These are phyloP conservation scores for Knufia petricola DNA, from an alignment of 2,329 filamentous ascomycete genomes.

Conservation along the genomic window DNA sequence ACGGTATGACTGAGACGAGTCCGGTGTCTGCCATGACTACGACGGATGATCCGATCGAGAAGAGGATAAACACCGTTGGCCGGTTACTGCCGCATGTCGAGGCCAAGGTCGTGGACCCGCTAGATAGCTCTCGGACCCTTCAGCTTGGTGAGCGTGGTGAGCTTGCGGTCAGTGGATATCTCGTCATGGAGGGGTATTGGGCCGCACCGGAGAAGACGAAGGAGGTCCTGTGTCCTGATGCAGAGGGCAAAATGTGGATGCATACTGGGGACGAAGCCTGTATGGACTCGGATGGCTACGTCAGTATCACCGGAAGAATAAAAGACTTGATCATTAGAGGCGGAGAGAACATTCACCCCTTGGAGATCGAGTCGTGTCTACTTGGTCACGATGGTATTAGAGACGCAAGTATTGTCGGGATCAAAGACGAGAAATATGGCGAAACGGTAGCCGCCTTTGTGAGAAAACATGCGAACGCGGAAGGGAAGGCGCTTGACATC, in stretches of 20 bases:
- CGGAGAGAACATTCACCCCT: constrained; percentile 90
- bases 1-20: constrained; percentile 90
- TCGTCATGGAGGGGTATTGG: constrained; percentile 88
- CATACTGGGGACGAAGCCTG: constrained; percentile 80
- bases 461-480: constrained; percentile 38
- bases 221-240: constrained; percentile 47
- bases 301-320: constrained; percentile 55
- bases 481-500: constrained; percentile 35
- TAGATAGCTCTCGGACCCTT: constrained; percentile 56
- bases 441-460: constrained; percentile 83
- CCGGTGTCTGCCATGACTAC: constrained; percentile 65
- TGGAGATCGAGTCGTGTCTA: constrained; percentile 85
- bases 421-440: constrained; percentile 73
- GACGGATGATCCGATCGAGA: constrained; percentile 62
- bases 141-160: constrained; percentile 63
- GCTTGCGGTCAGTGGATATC: constrained; percentile 71
- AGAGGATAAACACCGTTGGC: constrained; percentile 68
- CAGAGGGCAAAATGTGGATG: constrained; percentile 64
- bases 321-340: constrained; percentile 94
- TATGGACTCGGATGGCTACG: constrained; percentile 67
- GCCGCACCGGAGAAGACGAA: constrained; percentile 59
- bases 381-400: constrained; percentile 60
- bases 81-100: constrained; percentile 72
- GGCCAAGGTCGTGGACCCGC: constrained; percentile 65
- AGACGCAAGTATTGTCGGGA: constrained; percentile 73